Base-by-base conservation (phyloP, 2,329 filamentous ascomycete genomes). In the Cyphellophora attinorum region DNA sequence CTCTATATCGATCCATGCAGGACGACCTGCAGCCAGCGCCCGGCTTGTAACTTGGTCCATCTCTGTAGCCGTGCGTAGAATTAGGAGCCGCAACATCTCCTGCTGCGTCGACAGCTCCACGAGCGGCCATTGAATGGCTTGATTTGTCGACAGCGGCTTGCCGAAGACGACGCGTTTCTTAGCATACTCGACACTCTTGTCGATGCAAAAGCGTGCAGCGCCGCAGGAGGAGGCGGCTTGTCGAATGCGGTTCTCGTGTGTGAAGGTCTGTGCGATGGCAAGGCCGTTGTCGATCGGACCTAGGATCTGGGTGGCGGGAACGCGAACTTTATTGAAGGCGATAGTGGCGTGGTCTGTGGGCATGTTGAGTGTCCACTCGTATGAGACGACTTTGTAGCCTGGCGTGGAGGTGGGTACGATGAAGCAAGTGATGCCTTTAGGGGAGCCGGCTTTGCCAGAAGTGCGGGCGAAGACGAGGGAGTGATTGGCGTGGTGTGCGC, bases 331-430 rank as follows among this genome's bases (percentile, higher is more conserved):
- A n/a, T 63, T 64, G 29, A 79, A 57, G 2, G 64, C 62, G 25
- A 79, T 59, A 1, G 73, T 78, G 3, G 74, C 74, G 49, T 79
- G 74, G 50, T 79, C 74, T 5, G 74, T 78, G 0, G 74, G 74
- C 74, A 79, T 79, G 46, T 79, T 79, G 34, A 78, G 64, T 2
- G 74, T 79, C 71, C 73, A 79, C 53, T 79, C 68, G 44, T 74
- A 79, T 23, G 68, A 73, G 29, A 68, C 62, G 5, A 76, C 64
- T 14, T 62, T 59, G 11, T 78, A 45, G 0, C 74, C 74, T 1
- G 62, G 60, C 0, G 71, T 66, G 2, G 67, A 55, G 19, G 58
- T 54, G 2, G 74, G 73, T 1, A 77, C 67, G 17, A 78, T 60
- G 46, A 79, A 78, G 33, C 73, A 75, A 2, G 71, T 74, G 27